phyloP scores from a whole-genome alignment of 441 rosid species.

The Gossypium schwendimanii region DNA sequence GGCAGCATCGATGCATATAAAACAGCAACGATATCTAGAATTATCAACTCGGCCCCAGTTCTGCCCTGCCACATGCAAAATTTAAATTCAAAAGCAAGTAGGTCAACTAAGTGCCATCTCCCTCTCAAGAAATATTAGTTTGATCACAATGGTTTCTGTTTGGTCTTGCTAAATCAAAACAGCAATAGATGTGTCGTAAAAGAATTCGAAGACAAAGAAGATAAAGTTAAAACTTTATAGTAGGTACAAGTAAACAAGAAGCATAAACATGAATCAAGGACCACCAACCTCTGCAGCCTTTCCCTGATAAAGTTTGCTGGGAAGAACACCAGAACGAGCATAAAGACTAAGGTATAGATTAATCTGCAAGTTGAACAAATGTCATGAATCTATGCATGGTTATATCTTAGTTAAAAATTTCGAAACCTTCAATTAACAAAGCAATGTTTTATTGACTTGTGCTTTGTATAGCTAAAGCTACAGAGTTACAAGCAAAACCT shows the following conservation, averaged over 20 bases:
- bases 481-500: background rate
- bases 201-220: background rate
- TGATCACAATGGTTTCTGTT: background rate
- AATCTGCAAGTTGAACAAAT: constrained; percentile 43
- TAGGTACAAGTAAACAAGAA: background rate
- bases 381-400: background rate
- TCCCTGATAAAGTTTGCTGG: constrained; percentile 69
- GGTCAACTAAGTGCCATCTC: background rate
- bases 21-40: constrained; percentile 61
- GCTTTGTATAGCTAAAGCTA: background rate
- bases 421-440: background rate
- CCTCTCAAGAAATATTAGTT: too few relatives aligned
- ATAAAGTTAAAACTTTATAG: background rate
- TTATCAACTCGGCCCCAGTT: constrained; percentile 73
- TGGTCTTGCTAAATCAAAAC: constrained; percentile 2
- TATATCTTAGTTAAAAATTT: background rate
- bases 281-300: constrained; percentile 59
- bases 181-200: background rate
- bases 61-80: constrained; percentile 70
- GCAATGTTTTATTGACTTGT: background rate
- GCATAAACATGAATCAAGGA: constrained; percentile 4
- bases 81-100: constrained; percentile 17
- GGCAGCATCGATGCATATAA: constrained; percentile 62
- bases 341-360: constrained; percentile 59
- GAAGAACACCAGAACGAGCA: constrained; percentile 59